Evolutionary conservation across 768 basidiomycete genomes (phyloP), one percentile per base, ranked within the genome.

Genomic region (Pleurotus giganteus): DNA sequence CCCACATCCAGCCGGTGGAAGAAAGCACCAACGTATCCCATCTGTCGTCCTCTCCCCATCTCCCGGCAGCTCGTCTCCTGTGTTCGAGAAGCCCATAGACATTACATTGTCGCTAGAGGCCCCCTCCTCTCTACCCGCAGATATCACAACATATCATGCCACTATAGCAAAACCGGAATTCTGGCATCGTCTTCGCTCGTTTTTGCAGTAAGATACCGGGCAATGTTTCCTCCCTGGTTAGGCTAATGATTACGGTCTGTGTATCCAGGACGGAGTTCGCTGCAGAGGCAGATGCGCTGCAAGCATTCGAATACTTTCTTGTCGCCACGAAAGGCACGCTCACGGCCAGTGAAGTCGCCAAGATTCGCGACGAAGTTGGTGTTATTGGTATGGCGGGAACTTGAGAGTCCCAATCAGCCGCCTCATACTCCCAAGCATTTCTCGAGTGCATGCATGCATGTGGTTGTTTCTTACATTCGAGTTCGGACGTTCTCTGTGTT

Each of bases 321-420:
- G 74, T 83, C 17, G 89, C 87, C 0, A 86, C 84, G 67, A 95
- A 95, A 66, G 86, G 84, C 5, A 80, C 79, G 24, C 77, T 99
- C 63, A 89, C 84, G 15, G 85, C 92, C 0, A 85, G 78, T 57
- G 91, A 98, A 66, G 91, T 97, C 54, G 96, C 96, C 12, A 90
- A 83, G 75, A 94, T 98, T 62, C 81, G 96, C 45, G 96, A 98
- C 67, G 76, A 78, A 19, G 89, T 94, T 15, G 94, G 94, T 4
- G 80, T 96, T 23, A 78, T 84, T 37, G 94, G 94, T 26, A 94
- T 95, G 93, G 89, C 85, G 19, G 93, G 93, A 11, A 85, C 81
- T 51, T 91, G 66, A 72, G 26, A 29, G n/a, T n/a, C n/a, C n/a
- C n/a, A n/a, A n/a, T n/a, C n/a, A n/a, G n/a, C n/a, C n/a, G n/a